Conservation (phyloP, 75 land plant species). For the Cryptomeria japonica region DNA sequence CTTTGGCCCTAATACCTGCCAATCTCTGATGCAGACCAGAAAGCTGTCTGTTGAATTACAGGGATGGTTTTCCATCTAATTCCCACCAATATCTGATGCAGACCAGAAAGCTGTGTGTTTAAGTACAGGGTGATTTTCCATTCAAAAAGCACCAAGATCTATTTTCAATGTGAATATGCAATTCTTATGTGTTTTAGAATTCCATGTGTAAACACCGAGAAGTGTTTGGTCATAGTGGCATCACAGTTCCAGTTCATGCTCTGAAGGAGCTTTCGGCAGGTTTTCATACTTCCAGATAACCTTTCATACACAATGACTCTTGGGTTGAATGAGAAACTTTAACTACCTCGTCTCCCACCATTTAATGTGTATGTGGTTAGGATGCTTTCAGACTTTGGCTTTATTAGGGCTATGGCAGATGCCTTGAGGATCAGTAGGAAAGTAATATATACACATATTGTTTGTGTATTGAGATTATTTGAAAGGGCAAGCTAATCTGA, state of each 20-base stretch:
- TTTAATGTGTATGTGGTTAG: not conserved
- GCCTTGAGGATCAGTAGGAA: too few relatives aligned
- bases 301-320: not conserved
- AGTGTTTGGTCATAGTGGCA: too few relatives aligned
- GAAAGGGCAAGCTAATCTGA: too few relatives aligned
- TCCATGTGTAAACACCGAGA: too few relatives aligned
- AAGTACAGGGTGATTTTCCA: too few relatives aligned
- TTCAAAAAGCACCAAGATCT: not conserved
- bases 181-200: not conserved
- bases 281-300: not conserved
- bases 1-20: not conserved
- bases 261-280: not conserved
- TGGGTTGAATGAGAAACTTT: not conserved
- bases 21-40: not conserved
- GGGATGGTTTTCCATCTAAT: too few relatives aligned
- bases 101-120: too few relatives aligned
- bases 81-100: too few relatives aligned
- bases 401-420: too few relatives aligned
- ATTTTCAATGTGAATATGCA: not conserved
- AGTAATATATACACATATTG: too few relatives aligned
- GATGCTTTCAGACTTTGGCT: not conserved
- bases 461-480: too few relatives aligned
- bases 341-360: not conserved
- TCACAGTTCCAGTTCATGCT: not conserved
- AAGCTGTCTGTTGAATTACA: not conserved